phyloP scores from a whole-genome alignment of 495 filamentous ascomycete species.

The Penicillium lividum region DNA sequence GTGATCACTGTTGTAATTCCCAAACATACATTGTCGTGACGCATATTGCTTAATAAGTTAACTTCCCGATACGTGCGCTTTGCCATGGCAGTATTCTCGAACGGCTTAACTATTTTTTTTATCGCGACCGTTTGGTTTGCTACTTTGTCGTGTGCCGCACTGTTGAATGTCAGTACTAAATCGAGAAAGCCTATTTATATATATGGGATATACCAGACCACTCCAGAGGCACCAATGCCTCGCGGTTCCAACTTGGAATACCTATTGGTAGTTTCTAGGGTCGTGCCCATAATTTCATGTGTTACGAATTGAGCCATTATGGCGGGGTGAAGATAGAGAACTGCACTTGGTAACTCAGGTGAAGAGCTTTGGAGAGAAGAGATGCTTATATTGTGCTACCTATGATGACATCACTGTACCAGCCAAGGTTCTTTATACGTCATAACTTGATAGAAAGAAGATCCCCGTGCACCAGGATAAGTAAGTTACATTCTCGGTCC shows the following conservation, averaged over 20 bases:
- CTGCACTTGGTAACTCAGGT: background rate
- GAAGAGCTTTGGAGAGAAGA: background rate
- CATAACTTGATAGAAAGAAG: background rate
- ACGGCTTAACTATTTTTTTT: conserved; percentile 97
- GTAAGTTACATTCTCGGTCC: too few species aligned
- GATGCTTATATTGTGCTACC: background rate
- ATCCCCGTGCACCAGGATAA: too few species aligned
- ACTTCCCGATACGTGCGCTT: conserved; percentile 91
- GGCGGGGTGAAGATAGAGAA: background rate
- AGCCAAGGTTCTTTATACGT: background rate
- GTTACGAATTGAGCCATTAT: conserved; percentile 5
- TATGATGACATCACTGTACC: background rate
- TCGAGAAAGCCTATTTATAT: background rate
- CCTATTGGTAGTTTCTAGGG: conserved; percentile 6
- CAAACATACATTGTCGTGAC: conserved; percentile 77
- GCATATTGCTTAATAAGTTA: conserved; percentile 84
- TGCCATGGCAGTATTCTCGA: conserved; percentile 83
- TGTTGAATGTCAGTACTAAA: conserved; percentile 1
- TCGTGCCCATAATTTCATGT: conserved; percentile 3
- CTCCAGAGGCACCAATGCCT: background rate
- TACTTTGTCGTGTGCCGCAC: conserved; percentile 11
- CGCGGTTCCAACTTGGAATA: conserved; percentile 3
- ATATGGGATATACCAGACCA: conserved; percentile 5
- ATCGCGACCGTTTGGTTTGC: conserved; percentile 75
- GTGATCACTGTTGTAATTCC: background rate